Evolutionary conservation across 805 yeast species (phyloP).

Genomic region (Wickerhamomyces mucosus): DNA sequence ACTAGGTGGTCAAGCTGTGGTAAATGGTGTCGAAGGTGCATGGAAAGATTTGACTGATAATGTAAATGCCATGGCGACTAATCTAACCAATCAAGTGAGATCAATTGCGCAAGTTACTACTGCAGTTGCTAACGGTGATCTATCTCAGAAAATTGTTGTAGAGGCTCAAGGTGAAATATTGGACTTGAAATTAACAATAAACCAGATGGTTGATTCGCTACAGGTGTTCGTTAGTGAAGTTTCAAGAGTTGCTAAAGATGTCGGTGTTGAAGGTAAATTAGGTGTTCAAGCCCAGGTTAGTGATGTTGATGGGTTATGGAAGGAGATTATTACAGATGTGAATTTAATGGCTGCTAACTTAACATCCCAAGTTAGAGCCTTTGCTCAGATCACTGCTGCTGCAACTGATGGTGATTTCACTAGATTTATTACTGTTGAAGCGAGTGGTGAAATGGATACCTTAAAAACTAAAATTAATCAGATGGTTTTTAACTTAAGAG

Average conservation of each 20-base stretch:
- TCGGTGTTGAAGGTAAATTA: slow-evolving; percentile 86
- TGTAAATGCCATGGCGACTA: slow-evolving; percentile 89
- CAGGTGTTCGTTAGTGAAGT: slow-evolving; percentile 86
- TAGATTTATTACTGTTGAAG: slow-evolving; percentile 82
- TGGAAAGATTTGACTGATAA: slow-evolving; percentile 90
- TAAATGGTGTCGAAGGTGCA: slow-evolving; percentile 80
- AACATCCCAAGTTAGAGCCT: slow-evolving; percentile 87
- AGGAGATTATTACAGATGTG: slow-evolving; percentile 83
- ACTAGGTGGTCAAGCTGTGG: slow-evolving; percentile 87
- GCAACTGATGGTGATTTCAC: slow-evolving; percentile 93
- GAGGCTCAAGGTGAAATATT: slow-evolving; percentile 88
- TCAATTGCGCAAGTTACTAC: slow-evolving; percentile 91
- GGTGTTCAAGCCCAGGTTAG: slow-evolving; percentile 89
- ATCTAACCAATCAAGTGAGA: slow-evolving; percentile 83
- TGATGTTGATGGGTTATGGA: slow-evolving; percentile 90
- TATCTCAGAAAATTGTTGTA: slow-evolving; percentile 79
- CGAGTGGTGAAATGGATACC: slow-evolving; percentile 76
- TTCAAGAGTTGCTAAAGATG: slow-evolving; percentile 83
- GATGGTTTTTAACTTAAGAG: slow-evolving; percentile 81
- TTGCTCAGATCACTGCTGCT: slow-evolving; percentile 89
- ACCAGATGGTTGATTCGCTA: slow-evolving; percentile 87
- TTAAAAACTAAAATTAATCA: slow-evolving; percentile 51
- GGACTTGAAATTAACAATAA: slow-evolving; percentile 77
- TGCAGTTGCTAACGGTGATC: slow-evolving; percentile 90
- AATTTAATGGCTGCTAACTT: slow-evolving; percentile 92